phyloP scores from a whole-genome alignment of 2,329 filamentous ascomycete species.

The Raffaelea ambrosiae region DNA sequence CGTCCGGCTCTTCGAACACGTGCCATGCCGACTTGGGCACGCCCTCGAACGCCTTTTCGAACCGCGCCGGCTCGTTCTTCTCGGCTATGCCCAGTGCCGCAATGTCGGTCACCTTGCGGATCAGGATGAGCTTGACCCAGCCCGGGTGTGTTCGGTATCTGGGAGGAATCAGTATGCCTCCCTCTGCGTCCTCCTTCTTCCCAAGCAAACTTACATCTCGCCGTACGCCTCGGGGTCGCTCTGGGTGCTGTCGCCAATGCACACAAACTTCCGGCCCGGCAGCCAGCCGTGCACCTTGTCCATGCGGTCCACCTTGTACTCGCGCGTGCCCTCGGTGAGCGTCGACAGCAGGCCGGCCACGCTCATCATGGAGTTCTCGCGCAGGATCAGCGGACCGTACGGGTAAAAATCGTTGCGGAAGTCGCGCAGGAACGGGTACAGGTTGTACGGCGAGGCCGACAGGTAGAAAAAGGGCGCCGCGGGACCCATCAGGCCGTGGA shows the following conservation, averaged over 20 bases:
- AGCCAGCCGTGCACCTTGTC: slow-evolving; percentile 71
- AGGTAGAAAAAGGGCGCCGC: slow-evolving; percentile 84
- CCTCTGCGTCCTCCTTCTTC: too few relatives aligned
- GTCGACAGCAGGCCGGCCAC: slow-evolving; percentile 70
- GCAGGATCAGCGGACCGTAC: slow-evolving; percentile 70
- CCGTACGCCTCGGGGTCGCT: slow-evolving; percentile 86
- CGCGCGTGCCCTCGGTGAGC: slow-evolving; percentile 70
- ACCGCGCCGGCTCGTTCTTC: slow-evolving; percentile 66
- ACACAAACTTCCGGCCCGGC: slow-evolving; percentile 69
- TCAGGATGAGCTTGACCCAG: slow-evolving; percentile 79
- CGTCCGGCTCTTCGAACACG: slow-evolving; percentile 70
- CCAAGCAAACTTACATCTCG: slow-evolving; percentile 55
- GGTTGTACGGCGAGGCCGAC: slow-evolving; percentile 86
- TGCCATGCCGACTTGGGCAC: slow-evolving; percentile 67
- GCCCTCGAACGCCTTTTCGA: slow-evolving; percentile 72
- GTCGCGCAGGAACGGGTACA: slow-evolving; percentile 74
- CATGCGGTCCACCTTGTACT: slow-evolving; percentile 79
- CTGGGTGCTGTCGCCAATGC: slow-evolving; percentile 86
- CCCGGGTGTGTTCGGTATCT: slow-evolving; percentile 56
- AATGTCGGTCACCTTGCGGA: slow-evolving; percentile 73
- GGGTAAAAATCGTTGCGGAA: slow-evolving; percentile 69
- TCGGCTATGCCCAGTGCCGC: slow-evolving; percentile 60
- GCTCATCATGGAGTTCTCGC: slow-evolving; percentile 81
- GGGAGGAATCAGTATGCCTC: too few relatives aligned
- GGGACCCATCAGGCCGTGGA: slow-evolving; percentile 44